Percentiles rank a stretch among this genome's conserved stretches.
Conservation (phyloP, 179 eudicot species). For the Patellifolia procumbens region DNA sequence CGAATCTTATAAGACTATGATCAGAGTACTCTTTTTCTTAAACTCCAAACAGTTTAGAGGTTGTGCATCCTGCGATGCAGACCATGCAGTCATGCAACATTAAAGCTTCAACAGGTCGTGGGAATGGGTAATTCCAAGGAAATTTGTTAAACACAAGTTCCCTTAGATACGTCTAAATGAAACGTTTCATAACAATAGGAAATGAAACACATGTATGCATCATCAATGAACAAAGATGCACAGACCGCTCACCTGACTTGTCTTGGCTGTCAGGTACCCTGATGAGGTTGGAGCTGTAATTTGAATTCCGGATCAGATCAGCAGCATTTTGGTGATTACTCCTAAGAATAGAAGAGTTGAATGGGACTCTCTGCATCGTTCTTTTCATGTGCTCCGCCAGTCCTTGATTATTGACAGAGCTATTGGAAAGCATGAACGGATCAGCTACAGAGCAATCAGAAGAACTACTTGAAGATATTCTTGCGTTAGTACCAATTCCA, state of each 20-base stretch:
- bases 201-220: neutral
- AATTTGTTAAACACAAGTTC: neutral
- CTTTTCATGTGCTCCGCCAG: neutral
- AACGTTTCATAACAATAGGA: neutral
- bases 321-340: slow-evolving; percentile 30
- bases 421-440: neutral
- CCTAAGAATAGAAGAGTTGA: slow-evolving; percentile 23
- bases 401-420: neutral
- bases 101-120: neutral
- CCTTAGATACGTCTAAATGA: neutral
- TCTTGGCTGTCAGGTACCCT: slow-evolving; percentile 16
- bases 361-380: slow-evolving; percentile 16
- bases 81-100: too few relatives aligned
- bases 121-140: neutral
- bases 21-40: neutral
- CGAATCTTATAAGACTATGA: neutral
- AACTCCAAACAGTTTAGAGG: neutral
- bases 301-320: neutral
- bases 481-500: neutral
- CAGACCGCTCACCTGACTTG: slow-evolving; percentile 27
- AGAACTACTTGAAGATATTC: slow-evolving; percentile 1
- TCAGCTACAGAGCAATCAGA: slow-evolving; percentile 5
- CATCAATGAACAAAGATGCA: slow-evolving; percentile 4
- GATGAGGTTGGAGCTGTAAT: neutral
- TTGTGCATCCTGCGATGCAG: neutral